Conservation (phyloP, 2,329 filamentous ascomycete genomes). For the Fusarium concolor region DNA sequence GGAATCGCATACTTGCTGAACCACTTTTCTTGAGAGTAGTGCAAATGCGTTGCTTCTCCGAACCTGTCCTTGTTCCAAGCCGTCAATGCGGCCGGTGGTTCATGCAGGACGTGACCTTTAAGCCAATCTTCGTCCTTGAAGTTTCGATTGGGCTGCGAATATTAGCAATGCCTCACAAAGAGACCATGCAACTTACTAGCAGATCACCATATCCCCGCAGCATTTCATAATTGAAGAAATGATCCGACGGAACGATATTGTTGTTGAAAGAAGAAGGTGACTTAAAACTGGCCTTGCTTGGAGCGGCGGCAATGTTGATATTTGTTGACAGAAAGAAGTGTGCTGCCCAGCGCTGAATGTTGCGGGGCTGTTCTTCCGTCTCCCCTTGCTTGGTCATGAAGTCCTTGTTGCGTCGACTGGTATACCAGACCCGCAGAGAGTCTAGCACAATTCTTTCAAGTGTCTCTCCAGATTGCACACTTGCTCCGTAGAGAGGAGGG, state of each 20-base stretch:
- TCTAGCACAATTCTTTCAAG: background rate
- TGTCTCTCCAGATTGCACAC: slow-evolving; percentile 1
- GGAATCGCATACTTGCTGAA: background rate
- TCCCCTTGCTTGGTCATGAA: background rate
- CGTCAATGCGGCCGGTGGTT: background rate
- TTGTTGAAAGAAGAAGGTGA: no score
- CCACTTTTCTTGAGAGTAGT: background rate
- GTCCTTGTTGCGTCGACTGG: background rate
- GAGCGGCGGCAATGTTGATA: background rate
- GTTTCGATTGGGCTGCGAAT: background rate
- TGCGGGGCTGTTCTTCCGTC: background rate
- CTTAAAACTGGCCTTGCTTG: no score
- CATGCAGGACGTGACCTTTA: background rate
- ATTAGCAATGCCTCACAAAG: no score
- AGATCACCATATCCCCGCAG: background rate
- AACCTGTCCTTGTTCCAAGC: background rate
- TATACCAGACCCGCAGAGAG: background rate
- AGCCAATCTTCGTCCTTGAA: background rate
- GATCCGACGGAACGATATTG: background rate
- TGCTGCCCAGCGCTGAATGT: background rate
- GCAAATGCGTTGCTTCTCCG: background rate
- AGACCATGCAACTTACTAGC: background rate
- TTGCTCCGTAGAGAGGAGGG: background rate
- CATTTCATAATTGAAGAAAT: slow-evolving; percentile 4
- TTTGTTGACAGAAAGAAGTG: background rate